These are phyloP conservation scores for Obelidium mucronatum DNA, from an alignment of 192 early-diverging fungal species.

Conservation along the genomic window DNA sequence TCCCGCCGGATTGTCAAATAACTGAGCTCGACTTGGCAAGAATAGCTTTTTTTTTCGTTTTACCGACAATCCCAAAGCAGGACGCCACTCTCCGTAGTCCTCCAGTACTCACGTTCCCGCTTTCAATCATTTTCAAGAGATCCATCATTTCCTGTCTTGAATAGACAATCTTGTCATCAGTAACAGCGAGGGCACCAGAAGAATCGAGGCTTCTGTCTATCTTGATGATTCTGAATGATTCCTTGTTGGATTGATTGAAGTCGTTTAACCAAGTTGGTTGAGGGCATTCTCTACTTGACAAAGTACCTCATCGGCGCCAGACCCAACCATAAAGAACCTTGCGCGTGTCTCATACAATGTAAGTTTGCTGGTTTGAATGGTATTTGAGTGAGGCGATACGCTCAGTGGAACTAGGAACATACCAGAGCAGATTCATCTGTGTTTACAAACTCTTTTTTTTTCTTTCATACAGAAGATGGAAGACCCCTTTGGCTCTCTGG, in stretches of 20 bases:
- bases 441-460: too few relatives aligned
- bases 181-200: conserved; percentile 70
- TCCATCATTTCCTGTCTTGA: conserved; percentile 76
- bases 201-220: conserved; percentile 77
- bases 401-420: too few relatives aligned
- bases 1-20: conserved; percentile 6
- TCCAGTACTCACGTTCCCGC: conserved; percentile 77
- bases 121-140: conserved; percentile 77
- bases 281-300: not conserved
- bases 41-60: not conserved
- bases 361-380: conserved; percentile 64
- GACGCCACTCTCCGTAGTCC: conserved; percentile 71
- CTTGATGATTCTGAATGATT: conserved; percentile 82
- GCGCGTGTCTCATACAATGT: conserved; percentile 86
- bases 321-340: conserved; percentile 86
- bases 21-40: not conserved
- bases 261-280: too few relatives aligned
- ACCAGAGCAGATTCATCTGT: too few relatives aligned
- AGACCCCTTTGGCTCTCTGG: too few relatives aligned
- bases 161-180: conserved; percentile 80
- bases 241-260: too few relatives aligned
- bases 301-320: conserved; percentile 70
- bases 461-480: too few relatives aligned
- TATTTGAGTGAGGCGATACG: too few relatives aligned
- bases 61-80: conserved; percentile 81